Conservation (phyloP, 2,329 filamentous ascomycete species). For the Lecanosticta acicola region DNA sequence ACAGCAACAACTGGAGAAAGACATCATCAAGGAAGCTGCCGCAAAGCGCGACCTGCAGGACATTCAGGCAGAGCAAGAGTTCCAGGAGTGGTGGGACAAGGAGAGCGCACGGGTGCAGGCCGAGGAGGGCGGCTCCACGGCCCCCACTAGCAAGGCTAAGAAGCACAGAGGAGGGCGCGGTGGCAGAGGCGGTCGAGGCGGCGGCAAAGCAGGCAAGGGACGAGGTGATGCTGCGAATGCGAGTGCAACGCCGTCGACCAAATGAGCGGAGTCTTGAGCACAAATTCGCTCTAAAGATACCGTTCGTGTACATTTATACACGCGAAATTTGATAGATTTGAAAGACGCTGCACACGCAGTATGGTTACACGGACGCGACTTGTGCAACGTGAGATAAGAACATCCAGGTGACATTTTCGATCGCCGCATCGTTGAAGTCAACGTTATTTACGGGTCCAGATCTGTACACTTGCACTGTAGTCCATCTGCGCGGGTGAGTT, state of each 20-base stretch:
- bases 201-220: constrained; percentile 10
- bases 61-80: constrained; percentile 94
- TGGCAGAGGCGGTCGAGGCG: constrained; percentile 11
- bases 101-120: constrained; percentile 62
- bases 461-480: too few species aligned
- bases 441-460: too few species aligned
- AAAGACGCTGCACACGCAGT: neutral
- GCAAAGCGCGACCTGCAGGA: constrained; percentile 87
- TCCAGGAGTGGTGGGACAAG: constrained; percentile 93
- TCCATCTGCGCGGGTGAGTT: too few species aligned
- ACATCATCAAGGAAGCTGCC: constrained; percentile 72
- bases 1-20: constrained; percentile 79
- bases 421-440: too few species aligned
- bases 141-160: constrained; percentile 14
- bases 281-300: neutral
- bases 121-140: constrained; percentile 19
- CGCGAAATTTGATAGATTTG: neutral
- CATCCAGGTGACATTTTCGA: too few species aligned
- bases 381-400: too few species aligned
- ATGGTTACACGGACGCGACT: neutral
- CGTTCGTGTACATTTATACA: neutral
- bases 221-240: neutral
- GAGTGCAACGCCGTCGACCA: neutral
- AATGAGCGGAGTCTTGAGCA: neutral
- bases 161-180: constrained; percentile 19